Percentiles rank a stretch among this genome's conserved stretches.
Conservation (phyloP, 148 eudicot species). For the Amaranthus cruentus region DNA sequence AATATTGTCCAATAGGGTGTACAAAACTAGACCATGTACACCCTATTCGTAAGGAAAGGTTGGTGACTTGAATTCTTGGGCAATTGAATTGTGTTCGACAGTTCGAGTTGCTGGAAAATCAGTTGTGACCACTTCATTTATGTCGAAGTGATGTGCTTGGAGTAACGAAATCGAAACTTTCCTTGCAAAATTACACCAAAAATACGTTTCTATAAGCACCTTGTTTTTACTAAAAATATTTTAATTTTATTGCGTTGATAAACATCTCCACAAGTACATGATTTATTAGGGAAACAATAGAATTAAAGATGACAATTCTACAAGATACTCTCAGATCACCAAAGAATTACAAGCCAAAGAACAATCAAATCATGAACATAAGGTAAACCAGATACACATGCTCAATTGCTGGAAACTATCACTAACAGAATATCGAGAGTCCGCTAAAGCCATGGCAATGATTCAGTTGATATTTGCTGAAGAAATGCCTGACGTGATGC, state of each 20-base stretch:
- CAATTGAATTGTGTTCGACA: too few relatives aligned
- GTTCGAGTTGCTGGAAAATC: too few relatives aligned
- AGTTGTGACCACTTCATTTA: too few relatives aligned
- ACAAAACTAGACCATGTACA: too few relatives aligned
- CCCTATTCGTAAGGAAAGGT: too few relatives aligned
- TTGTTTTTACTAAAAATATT: too few relatives aligned
- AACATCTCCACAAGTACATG: background rate
- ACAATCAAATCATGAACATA: background rate
- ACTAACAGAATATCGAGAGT: background rate
- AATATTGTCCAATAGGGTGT: too few relatives aligned
- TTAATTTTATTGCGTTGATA: background rate
- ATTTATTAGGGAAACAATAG: background rate
- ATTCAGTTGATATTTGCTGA: conserved; percentile 38
- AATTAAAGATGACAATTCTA: background rate
- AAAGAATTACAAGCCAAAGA: background rate
- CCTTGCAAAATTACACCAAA: too few relatives aligned
- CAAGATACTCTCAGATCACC: background rate
- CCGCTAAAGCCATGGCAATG: background rate
- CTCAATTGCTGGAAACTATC: background rate
- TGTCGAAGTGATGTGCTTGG: too few relatives aligned
- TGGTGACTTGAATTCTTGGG: too few relatives aligned
- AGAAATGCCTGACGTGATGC: conserved; percentile 44
- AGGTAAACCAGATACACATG: conserved; percentile 2
- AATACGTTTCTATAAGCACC: too few relatives aligned
- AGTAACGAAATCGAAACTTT: too few relatives aligned